Evolutionary conservation across 306 rosid genomes (phyloP).

Genomic region (Prunus mongolica): DNA sequence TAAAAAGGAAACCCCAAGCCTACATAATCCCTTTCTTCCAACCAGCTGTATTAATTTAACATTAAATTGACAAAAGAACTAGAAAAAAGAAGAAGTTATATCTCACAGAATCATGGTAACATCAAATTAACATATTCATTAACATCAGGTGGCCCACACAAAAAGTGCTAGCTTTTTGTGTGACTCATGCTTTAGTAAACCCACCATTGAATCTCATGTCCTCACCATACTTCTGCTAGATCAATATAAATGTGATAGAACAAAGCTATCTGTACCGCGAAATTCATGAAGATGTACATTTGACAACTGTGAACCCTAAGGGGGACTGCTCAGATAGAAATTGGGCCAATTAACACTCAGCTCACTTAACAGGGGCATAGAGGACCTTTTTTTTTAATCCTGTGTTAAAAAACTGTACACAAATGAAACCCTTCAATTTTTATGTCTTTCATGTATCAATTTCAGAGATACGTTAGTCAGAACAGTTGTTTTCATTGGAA

Average conservation of each 20-base stretch:
- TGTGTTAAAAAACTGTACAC: background rate
- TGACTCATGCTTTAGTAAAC: background rate
- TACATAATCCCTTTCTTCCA: background rate
- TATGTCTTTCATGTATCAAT: background rate
- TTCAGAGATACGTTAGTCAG: slow-evolving; percentile 13
- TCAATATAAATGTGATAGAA: background rate
- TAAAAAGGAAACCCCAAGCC: background rate
- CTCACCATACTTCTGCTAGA: background rate
- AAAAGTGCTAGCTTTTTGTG: background rate
- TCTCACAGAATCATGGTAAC: background rate
- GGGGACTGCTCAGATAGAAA: background rate
- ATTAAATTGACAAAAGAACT: background rate
- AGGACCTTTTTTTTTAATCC: background rate
- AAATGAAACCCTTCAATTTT: background rate
- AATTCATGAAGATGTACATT: background rate
- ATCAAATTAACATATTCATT: background rate
- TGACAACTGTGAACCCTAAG: background rate
- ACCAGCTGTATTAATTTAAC: background rate
- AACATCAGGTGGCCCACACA: background rate
- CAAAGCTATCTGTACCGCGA: background rate
- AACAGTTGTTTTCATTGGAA: slow-evolving; percentile 13
- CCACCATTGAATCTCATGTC: background rate
- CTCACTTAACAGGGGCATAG: background rate
- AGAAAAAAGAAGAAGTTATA: background rate
- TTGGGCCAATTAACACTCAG: background rate